Base-by-base conservation (phyloP, 257 asterid genomes). In the Solanum chilense region DNA sequence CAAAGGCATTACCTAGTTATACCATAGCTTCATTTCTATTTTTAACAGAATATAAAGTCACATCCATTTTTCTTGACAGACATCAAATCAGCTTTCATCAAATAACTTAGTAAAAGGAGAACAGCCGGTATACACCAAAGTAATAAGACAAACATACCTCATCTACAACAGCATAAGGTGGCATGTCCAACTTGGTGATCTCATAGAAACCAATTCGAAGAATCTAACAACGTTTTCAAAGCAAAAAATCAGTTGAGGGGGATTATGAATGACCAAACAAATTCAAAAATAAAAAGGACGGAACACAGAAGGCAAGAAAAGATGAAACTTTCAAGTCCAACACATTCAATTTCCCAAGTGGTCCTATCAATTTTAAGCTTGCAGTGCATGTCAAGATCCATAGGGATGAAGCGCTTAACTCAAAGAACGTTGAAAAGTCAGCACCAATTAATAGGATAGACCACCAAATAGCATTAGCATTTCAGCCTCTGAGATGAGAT, bases 151-250 rank as follows among this genome's bases (percentile, higher is more conserved):
- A 66, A 84, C 81, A 42, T 88, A 95, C 99, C 99, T 96, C 99
- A 86, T 96, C 97, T 33, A 95, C 98, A 85, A 96, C 98, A 25
- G 99, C 99, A 91, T 96, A 93, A 25, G 98, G 91, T 86, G 99
- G 98, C 98, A 94, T 94, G 88, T 93, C 98, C 87, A 96, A 93
- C 90, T 96, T 95, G 90, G 93, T 86, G 88, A 96, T 93, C 97
- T 96, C 99, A 82, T 96, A 95, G 89, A 94, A 91, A 66, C 98
- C 99, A 86, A 96, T 94, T 83, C 98, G 94, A 82, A 96, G 98
- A 91, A 96, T 96, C 99, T 96, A 89, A 86, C 86, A 82, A 88
- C 85, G 90, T 25, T 84, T 66, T 6, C 21, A 88, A 77, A 71
- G 64, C 44, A 13, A 86, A 85, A 85, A 91, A 82, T 64, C 45